These are phyloP conservation scores for Debaryomyces castellii DNA, from an alignment of 805 yeast species.

Conservation along the genomic window DNA sequence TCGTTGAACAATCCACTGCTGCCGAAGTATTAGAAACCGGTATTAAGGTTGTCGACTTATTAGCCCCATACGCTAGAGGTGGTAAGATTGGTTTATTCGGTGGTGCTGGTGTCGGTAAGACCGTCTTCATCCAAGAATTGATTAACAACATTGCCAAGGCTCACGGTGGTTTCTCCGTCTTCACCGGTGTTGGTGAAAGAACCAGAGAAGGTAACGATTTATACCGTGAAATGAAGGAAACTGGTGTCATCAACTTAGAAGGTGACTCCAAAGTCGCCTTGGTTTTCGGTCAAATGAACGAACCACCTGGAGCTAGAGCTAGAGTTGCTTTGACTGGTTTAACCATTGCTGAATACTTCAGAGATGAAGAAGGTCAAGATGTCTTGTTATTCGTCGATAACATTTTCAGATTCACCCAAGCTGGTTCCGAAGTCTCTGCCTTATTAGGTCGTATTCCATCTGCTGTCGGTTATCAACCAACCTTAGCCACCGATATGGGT, in stretches of 20 bases:
- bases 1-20: conserved; percentile 94
- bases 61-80: conserved; percentile 99
- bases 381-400: conserved; percentile 98
- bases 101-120: conserved; percentile 99
- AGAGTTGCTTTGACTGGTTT: conserved; percentile 99
- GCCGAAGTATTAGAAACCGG: conserved; percentile 99
- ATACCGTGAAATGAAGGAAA: conserved; percentile 99
- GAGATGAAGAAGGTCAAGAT: conserved; percentile 99
- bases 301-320: conserved; percentile 99
- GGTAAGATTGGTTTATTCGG: conserved; percentile 99
- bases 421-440: conserved; percentile 99
- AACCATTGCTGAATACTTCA: conserved; percentile 99
- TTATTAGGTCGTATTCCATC: conserved; percentile 99
- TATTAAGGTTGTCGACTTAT: conserved; percentile 98
- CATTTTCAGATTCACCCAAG: conserved; percentile 99
- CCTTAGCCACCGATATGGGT: conserved; percentile 99
- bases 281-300: conserved; percentile 99
- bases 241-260: conserved; percentile 99
- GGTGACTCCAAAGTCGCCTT: conserved; percentile 99
- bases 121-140: conserved; percentile 99
- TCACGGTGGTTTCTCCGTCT: conserved; percentile 99
- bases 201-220: conserved; percentile 99
- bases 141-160: conserved; percentile 99
- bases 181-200: conserved; percentile 99
- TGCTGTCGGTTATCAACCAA: conserved; percentile 99